Base-by-base conservation (phyloP, 345 rosid species). In the Eucalyptus regnans region DNA sequence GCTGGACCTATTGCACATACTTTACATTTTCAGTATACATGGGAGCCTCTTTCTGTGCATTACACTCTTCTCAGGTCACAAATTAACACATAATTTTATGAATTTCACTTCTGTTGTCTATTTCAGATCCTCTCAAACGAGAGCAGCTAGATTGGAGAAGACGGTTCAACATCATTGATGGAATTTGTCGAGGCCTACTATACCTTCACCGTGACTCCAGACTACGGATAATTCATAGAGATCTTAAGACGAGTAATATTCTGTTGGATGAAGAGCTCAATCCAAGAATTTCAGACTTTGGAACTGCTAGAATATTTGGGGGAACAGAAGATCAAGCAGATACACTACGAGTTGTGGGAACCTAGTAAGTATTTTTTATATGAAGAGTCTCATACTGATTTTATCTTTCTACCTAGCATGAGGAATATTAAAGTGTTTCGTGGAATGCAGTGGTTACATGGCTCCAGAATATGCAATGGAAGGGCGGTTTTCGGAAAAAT, bases 181-280 rank as follows among this genome's bases (percentile, higher is more conserved):
- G 96, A 88, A 92, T 94, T 5, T 86, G 92, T 86, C 91, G 96
- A 91, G 95, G 94, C 31, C 93, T 94, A 12, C 37, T 94, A 62
- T 93, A 94, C 84, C 93, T 94, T 51, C 94, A 93, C 44, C 68
- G 93, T 62, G 96, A 94, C 83, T 94, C 96, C 10, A 93, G 95
- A 89, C 88, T 94, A 31, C 89, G 87, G 50, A 94, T 94, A 85
- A 93, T 92, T 51, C 95, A 93, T 51, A 89, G 95, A 62, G 96
- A 94, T 92, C 86, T 94, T 8, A 94, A 93, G 90, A 89, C 91
- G 2, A 90, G 95, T 71, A 93, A 93, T 86, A 91, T 94, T 50
- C 91, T 94, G 90, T 90, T 94, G 83, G 96, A 94, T 87, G 93
- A 94, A 81, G 90, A 92, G 51, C 62, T 93, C 23, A 93, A 93